These are phyloP conservation scores for Rhodotorula sp. DNA, from an alignment of 1,284 basidiomycete genomes.

Conservation along the genomic window DNA sequence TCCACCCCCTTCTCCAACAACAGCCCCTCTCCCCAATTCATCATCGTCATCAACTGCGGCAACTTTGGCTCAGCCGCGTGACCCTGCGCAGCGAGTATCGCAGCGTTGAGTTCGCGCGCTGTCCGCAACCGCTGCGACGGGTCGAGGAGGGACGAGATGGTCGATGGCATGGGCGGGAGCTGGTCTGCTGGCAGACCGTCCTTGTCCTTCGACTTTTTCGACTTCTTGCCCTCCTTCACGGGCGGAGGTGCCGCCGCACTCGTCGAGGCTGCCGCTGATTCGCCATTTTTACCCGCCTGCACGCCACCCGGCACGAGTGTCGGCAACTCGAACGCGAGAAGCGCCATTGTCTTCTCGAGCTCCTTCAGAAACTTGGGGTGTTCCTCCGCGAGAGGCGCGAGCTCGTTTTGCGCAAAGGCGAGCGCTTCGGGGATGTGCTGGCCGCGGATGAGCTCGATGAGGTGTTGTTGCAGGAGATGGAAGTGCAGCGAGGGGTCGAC, in stretches of 20 bases:
- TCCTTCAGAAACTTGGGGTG: conserved; percentile 88
- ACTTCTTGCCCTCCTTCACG: conserved; percentile 26
- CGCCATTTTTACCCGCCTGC: neutral
- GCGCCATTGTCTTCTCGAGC: conserved; percentile 90
- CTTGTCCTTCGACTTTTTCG: neutral
- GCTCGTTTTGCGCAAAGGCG: conserved; percentile 84
- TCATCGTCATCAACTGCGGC: conserved; percentile 75
- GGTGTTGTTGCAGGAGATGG: conserved; percentile 85
- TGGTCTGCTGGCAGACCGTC: neutral
- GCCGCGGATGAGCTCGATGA: conserved; percentile 90
- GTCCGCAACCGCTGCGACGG: conserved; percentile 86
- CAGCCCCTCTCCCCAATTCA: conserved; percentile 83
- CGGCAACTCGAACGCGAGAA: conserved; percentile 80
- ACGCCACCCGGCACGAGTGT: conserved; percentile 44
- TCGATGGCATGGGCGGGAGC: conserved; percentile 55
- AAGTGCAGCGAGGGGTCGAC: conserved; percentile 87
- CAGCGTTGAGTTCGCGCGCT: conserved; percentile 85
- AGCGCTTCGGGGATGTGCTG: conserved; percentile 77
- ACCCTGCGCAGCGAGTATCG: conserved; percentile 85
- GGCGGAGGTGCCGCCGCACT: neutral
- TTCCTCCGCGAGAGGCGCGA: conserved; percentile 92
- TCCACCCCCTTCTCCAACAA: conserved; percentile 58
- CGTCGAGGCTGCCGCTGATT: neutral
- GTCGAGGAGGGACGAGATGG: conserved; percentile 74
- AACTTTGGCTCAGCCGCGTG: conserved; percentile 91